Conservation (phyloP, 805 yeast genomes). For the Tetrapisispora taiwanensis region DNA sequence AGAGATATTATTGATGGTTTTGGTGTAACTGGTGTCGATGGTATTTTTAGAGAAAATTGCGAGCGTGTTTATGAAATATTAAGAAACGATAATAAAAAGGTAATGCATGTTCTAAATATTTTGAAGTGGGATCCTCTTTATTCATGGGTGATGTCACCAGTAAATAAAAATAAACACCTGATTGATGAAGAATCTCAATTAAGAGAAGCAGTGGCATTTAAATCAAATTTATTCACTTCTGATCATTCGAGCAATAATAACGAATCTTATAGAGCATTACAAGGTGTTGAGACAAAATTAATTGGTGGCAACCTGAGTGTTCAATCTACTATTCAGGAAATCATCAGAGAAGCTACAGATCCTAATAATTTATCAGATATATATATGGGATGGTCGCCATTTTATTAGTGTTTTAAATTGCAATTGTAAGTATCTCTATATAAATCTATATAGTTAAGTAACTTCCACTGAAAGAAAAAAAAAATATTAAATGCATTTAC, state of each 20-base stretch:
- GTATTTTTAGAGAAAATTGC: slow-evolving; percentile 62
- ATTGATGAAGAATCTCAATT: slow-evolving; percentile 18
- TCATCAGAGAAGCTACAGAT: slow-evolving; percentile 68
- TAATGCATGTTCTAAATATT: slow-evolving; percentile 75
- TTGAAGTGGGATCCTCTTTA: slow-evolving; percentile 87
- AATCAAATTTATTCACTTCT: background rate
- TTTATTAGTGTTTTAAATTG: slow-evolving; percentile 35
- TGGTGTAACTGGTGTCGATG: slow-evolving; percentile 79
- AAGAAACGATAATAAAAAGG: slow-evolving; percentile 53
- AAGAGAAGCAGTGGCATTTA: slow-evolving; percentile 3
- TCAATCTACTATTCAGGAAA: slow-evolving; percentile 76
- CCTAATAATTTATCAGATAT: slow-evolving; percentile 58
- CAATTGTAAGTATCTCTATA: too few relatives aligned
- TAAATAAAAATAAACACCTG: slow-evolving; percentile 39
- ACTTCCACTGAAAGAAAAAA: background rate
- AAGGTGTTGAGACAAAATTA: slow-evolving; percentile 61
- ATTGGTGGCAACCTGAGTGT: slow-evolving; percentile 56
- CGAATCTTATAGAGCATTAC: slow-evolving; percentile 75
- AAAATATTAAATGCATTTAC: background rate
- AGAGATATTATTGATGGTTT: slow-evolving; percentile 87
- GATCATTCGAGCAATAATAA: slow-evolving; percentile 20
- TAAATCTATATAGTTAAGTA: too few relatives aligned
- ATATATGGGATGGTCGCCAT: slow-evolving; percentile 81
- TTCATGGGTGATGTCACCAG: slow-evolving; percentile 80
- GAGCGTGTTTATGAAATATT: slow-evolving; percentile 64